Percentiles rank a stretch among this genome's conserved stretches.
These are phyloP conservation scores for Rhytidiadelphus loreus DNA, from an alignment of 225 moss, liverwort and hornwort species.

Conservation along the genomic window DNA sequence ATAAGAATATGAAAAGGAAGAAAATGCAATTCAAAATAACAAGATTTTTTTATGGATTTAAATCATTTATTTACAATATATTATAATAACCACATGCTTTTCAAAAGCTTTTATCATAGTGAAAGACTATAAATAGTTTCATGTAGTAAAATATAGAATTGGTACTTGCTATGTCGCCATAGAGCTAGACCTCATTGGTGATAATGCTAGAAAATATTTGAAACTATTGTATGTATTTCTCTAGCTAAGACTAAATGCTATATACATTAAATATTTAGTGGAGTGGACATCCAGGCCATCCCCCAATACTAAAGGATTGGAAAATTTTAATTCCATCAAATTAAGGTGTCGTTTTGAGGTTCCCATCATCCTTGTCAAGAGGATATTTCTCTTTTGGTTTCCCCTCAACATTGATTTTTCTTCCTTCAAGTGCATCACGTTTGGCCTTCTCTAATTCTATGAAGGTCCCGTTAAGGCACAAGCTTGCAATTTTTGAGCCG, in stretches of 20 bases:
- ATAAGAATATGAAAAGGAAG: background rate
- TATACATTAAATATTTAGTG: background rate
- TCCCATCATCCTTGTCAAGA: background rate
- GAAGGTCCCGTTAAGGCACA: background rate
- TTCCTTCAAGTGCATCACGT: background rate
- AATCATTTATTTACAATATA: background rate
- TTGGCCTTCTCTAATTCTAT: background rate
- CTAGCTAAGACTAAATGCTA: background rate
- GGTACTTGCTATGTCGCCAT: background rate
- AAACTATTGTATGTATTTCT: background rate
- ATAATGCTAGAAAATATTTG: background rate
- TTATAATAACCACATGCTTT: background rate
- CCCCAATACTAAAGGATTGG: background rate
- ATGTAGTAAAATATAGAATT: background rate
- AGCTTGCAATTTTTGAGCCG: background rate
- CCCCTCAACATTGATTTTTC: background rate
- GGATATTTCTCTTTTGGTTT: background rate
- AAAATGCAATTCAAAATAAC: background rate
- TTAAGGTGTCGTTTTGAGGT: background rate
- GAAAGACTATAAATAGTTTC: background rate
- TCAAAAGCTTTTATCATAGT: background rate
- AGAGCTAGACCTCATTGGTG: accelerated
- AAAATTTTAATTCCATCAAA: background rate
- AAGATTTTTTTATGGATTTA: background rate
- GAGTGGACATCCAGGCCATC: background rate